These are phyloP conservation scores for Phytophthora multivora DNA, from an alignment of 352 stramenopile genomes.

Conservation along the genomic window DNA sequence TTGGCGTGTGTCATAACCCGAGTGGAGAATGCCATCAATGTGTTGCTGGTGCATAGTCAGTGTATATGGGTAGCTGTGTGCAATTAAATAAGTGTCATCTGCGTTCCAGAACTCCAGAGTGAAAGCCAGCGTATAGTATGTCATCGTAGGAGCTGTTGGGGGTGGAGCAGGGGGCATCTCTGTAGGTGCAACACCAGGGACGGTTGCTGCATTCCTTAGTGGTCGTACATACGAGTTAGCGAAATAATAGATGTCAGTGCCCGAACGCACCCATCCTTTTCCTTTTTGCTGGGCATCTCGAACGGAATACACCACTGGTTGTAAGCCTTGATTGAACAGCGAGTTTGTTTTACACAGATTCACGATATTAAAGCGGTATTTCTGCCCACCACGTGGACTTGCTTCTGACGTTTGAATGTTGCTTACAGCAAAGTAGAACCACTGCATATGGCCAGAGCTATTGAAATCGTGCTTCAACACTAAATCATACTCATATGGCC, in stretches of 20 bases:
- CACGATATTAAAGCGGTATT: conserved; percentile 92
- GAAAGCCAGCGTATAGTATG: conserved; percentile 91
- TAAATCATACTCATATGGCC: conserved; percentile 90
- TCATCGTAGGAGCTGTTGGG: conserved; percentile 9
- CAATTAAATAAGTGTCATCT: conserved; percentile 89
- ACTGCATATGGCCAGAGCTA: conserved; percentile 87
- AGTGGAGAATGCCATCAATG: conserved; percentile 43
- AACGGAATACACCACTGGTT: conserved; percentile 89
- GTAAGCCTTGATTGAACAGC: conserved; percentile 92
- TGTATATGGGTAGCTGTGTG: conserved; percentile 94
- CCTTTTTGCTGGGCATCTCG: conserved; percentile 54
- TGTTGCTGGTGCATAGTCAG: conserved; percentile 79
- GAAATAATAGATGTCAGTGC: conserved; percentile 89
- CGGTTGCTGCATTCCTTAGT: conserved; percentile 12
- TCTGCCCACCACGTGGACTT: conserved; percentile 23
- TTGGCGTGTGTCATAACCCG: neutral
- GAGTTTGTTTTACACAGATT: conserved; percentile 94
- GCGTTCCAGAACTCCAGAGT: conserved; percentile 78
- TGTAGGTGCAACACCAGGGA: neutral
- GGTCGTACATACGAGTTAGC: conserved; percentile 60
- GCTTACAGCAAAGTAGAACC: conserved; percentile 95
- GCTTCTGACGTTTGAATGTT: conserved; percentile 47
- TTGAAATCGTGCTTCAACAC: conserved; percentile 88
- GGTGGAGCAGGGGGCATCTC: conserved; percentile 1
- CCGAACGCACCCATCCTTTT: conserved; percentile 77